Evolutionary conservation across 371 early-diverging fungal genomes (phyloP).

Genomic region (Syncephalis fuscata): DNA sequence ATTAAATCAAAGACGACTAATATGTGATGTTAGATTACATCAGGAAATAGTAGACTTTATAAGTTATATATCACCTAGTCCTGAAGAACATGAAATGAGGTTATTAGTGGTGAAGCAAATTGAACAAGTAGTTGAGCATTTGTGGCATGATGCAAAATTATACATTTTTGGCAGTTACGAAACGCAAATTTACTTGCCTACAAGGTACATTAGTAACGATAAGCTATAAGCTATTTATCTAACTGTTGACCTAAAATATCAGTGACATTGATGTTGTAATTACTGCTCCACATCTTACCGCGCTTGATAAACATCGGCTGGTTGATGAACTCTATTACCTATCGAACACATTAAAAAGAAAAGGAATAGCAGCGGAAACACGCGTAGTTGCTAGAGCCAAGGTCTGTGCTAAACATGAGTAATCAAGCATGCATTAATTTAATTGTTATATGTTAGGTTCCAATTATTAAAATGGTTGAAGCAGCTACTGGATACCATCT

Average conservation of each 20-base stretch:
- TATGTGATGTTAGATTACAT: slow-evolving; percentile 5
- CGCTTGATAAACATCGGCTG: background rate
- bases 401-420: background rate
- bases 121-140: slow-evolving; percentile 17
- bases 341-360: background rate
- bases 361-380: background rate
- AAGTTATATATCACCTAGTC: slow-evolving; percentile 58
- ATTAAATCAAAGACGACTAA: too few species aligned
- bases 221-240: background rate
- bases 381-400: background rate
- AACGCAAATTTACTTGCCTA: slow-evolving; percentile 70
- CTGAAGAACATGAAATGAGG: slow-evolving; percentile 60
- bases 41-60: slow-evolving; percentile 60
- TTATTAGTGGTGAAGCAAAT: slow-evolving; percentile 44
- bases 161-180: slow-evolving; percentile 74
- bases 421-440: background rate
- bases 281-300: background rate
- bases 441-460: slow-evolving; percentile 35
- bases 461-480: slow-evolving; percentile 83
- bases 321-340: too few species aligned
- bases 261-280: slow-evolving; percentile 68
- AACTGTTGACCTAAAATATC: background rate
- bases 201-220: slow-evolving; percentile 17
- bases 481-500: slow-evolving; percentile 45
- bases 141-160: slow-evolving; percentile 23